Conservation (phyloP, 371 early-diverging fungal genomes). For the Circinella minor region DNA sequence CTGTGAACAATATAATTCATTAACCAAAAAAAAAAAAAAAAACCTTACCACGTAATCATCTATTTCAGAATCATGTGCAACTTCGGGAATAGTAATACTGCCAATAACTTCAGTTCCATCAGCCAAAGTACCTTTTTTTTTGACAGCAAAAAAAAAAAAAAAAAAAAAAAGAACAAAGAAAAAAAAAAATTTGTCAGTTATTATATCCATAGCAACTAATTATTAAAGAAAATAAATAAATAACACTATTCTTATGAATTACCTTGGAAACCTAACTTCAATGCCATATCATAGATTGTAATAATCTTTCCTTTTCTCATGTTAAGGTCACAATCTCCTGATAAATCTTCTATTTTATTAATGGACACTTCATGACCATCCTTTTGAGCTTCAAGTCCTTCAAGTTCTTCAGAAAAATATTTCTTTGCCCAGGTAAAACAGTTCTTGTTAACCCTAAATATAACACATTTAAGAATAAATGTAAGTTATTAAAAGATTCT, state of each 20-base stretch:
- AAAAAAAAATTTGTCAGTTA: too few relatives aligned
- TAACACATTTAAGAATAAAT: too few relatives aligned
- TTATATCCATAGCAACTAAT: neutral
- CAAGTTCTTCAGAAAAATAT: constrained; percentile 69
- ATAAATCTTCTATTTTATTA: constrained; percentile 62
- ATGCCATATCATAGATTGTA: constrained; percentile 82
- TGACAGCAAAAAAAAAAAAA: neutral
- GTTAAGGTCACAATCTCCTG: constrained; percentile 89
- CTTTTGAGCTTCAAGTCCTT: constrained; percentile 38
- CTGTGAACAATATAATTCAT: too few relatives aligned
- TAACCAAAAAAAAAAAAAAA: too few relatives aligned
- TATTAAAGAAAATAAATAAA: constrained; percentile 8
- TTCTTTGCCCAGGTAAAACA: constrained; percentile 87
- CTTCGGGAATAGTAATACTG: constrained; percentile 81
- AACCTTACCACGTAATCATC: constrained; percentile 76
- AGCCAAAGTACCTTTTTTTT: constrained; percentile 38
- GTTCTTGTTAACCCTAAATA: constrained; percentile 87
- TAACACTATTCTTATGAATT: neutral
- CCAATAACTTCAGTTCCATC: constrained; percentile 68
- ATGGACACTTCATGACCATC: constrained; percentile 62
- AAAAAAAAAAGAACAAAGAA: too few relatives aligned
- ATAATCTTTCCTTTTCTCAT: constrained; percentile 93
- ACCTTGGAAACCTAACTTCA: constrained; percentile 49
- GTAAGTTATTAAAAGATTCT: too few relatives aligned
- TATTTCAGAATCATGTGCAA: constrained; percentile 84